These are phyloP conservation scores for Inonotus hispidus DNA, from an alignment of 1,284 basidiomycete species.

Conservation along the genomic window DNA sequence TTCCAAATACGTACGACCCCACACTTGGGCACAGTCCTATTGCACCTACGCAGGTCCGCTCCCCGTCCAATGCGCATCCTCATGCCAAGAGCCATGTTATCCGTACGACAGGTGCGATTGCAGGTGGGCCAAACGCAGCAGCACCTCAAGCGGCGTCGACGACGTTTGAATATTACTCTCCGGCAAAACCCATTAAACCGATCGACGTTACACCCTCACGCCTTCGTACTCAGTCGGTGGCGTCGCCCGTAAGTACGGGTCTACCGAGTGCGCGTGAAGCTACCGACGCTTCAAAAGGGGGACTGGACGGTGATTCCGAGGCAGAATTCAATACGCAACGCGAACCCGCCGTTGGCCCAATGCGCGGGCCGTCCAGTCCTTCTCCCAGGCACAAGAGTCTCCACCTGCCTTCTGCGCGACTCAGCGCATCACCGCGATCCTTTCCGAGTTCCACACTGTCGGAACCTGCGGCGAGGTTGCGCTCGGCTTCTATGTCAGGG, in stretches of 20 bases:
- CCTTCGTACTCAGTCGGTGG: background rate
- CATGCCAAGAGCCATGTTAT: conserved; percentile 6
- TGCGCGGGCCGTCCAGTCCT: background rate
- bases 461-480: background rate
- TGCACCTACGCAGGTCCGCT: background rate
- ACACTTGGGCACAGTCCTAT: background rate
- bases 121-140: background rate
- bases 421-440: background rate
- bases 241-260: background rate
- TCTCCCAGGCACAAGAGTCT: background rate
- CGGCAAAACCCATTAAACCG: background rate
- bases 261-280: background rate
- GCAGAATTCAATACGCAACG: background rate
- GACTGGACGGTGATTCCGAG: background rate
- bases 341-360: background rate
- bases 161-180: conserved; percentile 1
- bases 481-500: background rate
- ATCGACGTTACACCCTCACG: background rate
- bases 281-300: background rate
- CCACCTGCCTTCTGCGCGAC: background rate
- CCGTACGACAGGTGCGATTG: background rate
- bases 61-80: conserved; percentile 8
- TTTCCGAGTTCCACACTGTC: background rate
- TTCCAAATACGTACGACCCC: conserved; percentile 13
- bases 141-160: background rate